Percentiles rank a stretch among this genome's conserved stretches.
phyloP scores from a whole-genome alignment of 108 stramenopile genomes.

The Ochromonas danica region DNA sequence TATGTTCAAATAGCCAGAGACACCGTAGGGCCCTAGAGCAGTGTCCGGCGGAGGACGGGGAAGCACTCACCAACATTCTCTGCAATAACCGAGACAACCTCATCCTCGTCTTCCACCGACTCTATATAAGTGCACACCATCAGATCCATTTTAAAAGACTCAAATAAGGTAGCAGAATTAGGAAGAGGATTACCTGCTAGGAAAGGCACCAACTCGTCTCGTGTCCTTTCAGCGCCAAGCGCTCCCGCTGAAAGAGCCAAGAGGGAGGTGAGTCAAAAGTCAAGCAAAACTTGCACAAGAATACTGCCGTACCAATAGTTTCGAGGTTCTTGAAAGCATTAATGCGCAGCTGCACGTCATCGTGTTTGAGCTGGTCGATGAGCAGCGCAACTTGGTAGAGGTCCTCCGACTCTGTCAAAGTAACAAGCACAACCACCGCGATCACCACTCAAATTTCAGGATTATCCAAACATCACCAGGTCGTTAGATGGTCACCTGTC shows the following conservation, averaged over 20 bases:
- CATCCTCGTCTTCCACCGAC: conserved; percentile 63
- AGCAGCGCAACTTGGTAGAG: conserved; percentile 48
- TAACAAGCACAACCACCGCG: too few relatives aligned
- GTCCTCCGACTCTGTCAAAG: not conserved
- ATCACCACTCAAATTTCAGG: too few relatives aligned
- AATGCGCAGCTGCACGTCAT: conserved; percentile 49
- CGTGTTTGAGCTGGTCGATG: conserved; percentile 55
- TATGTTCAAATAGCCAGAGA: too few relatives aligned
- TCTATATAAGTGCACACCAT: not conserved
- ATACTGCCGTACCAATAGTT: conserved; percentile 36
- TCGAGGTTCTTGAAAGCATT: conserved; percentile 44
- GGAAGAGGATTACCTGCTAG: conserved; percentile 40
- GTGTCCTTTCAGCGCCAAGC: conserved; percentile 56
- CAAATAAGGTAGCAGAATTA: too few relatives aligned
- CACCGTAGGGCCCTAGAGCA: too few relatives aligned
- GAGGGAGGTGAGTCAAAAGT: too few relatives aligned
- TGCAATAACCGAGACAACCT: conserved; percentile 58
- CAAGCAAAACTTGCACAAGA: not conserved
- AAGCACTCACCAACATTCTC: conserved; percentile 52
- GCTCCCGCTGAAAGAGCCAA: conserved; percentile 41
- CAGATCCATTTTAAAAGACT: not conserved
- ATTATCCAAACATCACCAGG: too few relatives aligned
- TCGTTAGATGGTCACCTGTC: too few relatives aligned
- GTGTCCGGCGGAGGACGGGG: conserved; percentile 44
- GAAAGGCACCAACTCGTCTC: conserved; percentile 63